A percentile compares a stretch with the other conserved stretches of the same genome.
These are phyloP conservation scores for Eucalyptus melliodora DNA, from an alignment of 345 rosid species.

Conservation along the genomic window DNA sequence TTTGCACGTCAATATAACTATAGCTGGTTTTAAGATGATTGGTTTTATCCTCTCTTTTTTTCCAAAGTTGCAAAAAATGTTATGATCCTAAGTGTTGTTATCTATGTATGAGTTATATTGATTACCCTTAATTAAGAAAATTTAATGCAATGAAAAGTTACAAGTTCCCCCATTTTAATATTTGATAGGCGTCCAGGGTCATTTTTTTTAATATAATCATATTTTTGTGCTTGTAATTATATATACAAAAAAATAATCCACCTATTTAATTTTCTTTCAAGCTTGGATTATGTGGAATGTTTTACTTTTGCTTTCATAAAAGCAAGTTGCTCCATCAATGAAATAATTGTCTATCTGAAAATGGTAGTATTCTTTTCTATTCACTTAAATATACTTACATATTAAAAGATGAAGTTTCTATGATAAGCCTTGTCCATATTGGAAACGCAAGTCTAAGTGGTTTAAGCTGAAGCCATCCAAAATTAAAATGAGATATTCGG, in stretches of 20 bases:
- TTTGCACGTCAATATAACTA: not conserved
- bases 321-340: not conserved
- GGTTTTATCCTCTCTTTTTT: not conserved
- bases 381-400: not conserved
- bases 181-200: not conserved
- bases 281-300: not conserved
- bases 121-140: not conserved
- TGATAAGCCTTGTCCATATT: not conserved
- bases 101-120: not conserved
- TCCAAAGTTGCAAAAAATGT: not conserved
- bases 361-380: not conserved
- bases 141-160: not conserved
- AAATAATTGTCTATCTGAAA: not conserved
- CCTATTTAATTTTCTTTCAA: not conserved
- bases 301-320: not conserved
- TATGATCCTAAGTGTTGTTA: not conserved
- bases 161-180: not conserved
- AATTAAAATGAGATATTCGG: not conserved
- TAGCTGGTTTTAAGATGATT: not conserved
- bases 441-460: not conserved
- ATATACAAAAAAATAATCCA: not conserved
- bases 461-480: not conserved
- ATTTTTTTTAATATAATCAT: not conserved
- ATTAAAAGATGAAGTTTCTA: not conserved
- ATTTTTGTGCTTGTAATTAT: not conserved